A percentile compares a stretch with the other conserved stretches of the same genome.
These are phyloP conservation scores for Picochlorum sp. DNA, from an alignment of 139 green algal genomes.

Conservation along the genomic window DNA sequence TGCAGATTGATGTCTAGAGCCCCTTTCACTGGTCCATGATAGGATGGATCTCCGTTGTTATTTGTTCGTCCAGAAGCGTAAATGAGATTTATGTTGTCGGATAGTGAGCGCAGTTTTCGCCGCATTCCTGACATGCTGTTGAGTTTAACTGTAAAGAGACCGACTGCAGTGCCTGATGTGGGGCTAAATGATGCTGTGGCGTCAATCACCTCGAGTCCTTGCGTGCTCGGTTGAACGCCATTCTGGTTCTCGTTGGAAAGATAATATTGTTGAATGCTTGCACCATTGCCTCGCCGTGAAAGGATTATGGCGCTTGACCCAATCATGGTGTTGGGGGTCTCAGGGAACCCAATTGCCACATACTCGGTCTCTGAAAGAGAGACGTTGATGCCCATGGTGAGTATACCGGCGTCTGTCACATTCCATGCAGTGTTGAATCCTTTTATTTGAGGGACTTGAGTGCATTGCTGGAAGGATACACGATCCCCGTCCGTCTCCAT, in stretches of 20 bases:
- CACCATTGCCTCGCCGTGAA: slow-evolving; percentile 9
- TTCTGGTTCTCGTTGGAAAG: not conserved
- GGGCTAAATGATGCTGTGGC: not conserved
- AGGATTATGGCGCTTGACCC: slow-evolving; percentile 25
- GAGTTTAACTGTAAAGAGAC: not conserved
- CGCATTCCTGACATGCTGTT: too few species aligned
- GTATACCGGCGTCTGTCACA: not conserved
- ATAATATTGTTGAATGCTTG: slow-evolving; percentile 16
- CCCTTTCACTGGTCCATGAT: not conserved
- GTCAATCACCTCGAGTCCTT: slow-evolving; percentile 14
- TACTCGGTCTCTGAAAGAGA: slow-evolving; percentile 12
- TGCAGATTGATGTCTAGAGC: too few species aligned
- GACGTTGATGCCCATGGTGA: not conserved
- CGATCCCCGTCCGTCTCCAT: not conserved
- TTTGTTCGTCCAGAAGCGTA: slow-evolving; percentile 13
- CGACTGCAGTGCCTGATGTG: slow-evolving; percentile 1
- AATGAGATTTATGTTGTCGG: slow-evolving; percentile 14
- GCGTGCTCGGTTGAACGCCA: slow-evolving; percentile 10
- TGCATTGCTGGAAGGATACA: not conserved
- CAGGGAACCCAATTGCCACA: slow-evolving; percentile 34
- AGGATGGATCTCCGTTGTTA: not conserved
- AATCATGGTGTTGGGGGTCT: slow-evolving; percentile 20
- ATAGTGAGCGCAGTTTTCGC: not conserved
- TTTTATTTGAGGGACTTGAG: not conserved
- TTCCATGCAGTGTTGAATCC: not conserved